Conservation (phyloP, 768 basidiomycete species). For the Calocybe indica region DNA sequence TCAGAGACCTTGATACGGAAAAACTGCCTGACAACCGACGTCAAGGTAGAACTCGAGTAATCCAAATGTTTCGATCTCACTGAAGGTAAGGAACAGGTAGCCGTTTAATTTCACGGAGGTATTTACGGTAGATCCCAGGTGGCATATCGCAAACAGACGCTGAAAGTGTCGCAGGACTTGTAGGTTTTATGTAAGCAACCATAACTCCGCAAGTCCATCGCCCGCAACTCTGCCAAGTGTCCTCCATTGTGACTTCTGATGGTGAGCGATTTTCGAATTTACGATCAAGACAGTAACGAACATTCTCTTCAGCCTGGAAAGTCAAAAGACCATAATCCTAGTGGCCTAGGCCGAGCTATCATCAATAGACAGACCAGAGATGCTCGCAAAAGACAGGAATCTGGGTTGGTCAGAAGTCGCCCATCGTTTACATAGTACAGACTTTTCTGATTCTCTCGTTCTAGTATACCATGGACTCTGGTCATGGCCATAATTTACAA, state of each 20-base stretch:
- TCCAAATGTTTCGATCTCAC: conserved; percentile 16
- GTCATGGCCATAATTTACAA: conserved; percentile 61
- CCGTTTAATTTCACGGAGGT: conserved; percentile 32
- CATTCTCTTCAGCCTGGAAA: conserved; percentile 43
- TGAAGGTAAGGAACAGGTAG: conserved; percentile 40
- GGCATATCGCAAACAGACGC: too few relatives aligned
- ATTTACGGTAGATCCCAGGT: conserved; percentile 5
- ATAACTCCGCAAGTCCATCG: too few relatives aligned
- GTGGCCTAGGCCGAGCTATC: conserved; percentile 90
- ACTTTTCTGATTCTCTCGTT: conserved; percentile 5
- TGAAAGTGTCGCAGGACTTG: too few relatives aligned
- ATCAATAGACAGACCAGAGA: conserved; percentile 88
- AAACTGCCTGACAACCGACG: conserved; percentile 43
- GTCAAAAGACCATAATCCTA: conserved; percentile 57
- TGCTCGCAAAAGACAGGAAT: conserved; percentile 52
- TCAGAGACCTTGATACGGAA: conserved; percentile 55
- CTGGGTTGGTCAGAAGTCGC: conserved; percentile 53
- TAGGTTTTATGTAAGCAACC: too few relatives aligned
- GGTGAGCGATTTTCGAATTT: too few relatives aligned
- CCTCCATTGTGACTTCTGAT: too few relatives aligned
- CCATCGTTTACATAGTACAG: not conserved
- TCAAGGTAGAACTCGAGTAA: not conserved
- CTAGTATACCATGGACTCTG: conserved; percentile 75
- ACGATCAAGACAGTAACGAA: too few relatives aligned
- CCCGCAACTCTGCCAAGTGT: too few relatives aligned